Evolutionary conservation across 148 eudicot genomes (phyloP), one percentile per base, ranked within the genome.

Genomic region (Rhododendron ovatum): DNA sequence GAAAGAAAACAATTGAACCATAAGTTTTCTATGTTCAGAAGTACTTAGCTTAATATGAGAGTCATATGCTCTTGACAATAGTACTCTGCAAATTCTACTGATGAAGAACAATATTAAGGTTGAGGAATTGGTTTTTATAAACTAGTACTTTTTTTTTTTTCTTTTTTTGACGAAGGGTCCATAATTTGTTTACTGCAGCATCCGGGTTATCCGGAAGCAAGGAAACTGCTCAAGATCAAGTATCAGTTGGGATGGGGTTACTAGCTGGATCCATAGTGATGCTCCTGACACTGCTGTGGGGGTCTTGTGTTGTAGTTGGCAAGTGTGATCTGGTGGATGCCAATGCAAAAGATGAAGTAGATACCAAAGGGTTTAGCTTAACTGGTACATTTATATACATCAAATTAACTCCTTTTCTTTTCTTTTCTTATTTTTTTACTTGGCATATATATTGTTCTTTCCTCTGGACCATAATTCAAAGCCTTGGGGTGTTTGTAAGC

Each of bases 161-260:
- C 2, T 8, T 45, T 7, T 63, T 24, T 24, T 63, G 71, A 63
- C 30, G 2, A 63, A 63, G n/a, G 1, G 2, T 24, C 43, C 48
- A 11, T 78, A 5, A 45, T 47, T 47, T 24, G 20, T 63, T 69
- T 84, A 2, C 86, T 47, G 87, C 55, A 83, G 92, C 87, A 63
- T 91, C 92, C 67, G 93, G 93, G 78, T 53, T 91, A 12, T 87
- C 89, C 35, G 93, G 91, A 87, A 90, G 88, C 82, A 33, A 83
- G 5, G 89, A 87, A 87, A 83, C 85, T 61, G 93, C 92, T 82
- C 93, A 91, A 83, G 87, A 82, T 80, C 90, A 91, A 78, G 93
- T 91, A 4, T 88, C 92, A n/a, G 89, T 91, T 87, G 93, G 91
- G 41, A 91, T 91, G 90, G 93, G 93, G 26, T 86, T 90, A 74